These are phyloP conservation scores for Chiua virens DNA, from an alignment of 768 basidiomycete species.

Conservation along the genomic window DNA sequence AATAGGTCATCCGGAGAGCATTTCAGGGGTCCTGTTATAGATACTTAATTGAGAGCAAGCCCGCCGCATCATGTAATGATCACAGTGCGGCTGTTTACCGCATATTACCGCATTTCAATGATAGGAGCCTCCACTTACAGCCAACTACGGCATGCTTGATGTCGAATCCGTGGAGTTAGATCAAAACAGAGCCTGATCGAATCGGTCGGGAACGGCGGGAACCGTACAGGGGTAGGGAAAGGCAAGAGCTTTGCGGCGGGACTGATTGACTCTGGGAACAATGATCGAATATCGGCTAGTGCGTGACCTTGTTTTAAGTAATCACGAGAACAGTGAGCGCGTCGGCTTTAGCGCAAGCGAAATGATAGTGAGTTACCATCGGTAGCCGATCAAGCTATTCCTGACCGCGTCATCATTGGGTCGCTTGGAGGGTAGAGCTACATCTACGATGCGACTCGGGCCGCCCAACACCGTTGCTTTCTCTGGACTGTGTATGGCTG, in stretches of 20 bases:
- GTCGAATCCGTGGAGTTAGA: constrained; percentile 5
- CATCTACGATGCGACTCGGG: not conserved
- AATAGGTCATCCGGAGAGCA: not conserved
- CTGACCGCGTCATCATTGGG: not conserved
- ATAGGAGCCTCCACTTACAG: constrained; percentile 1
- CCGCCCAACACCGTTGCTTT: not conserved
- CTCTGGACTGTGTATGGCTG: not conserved
- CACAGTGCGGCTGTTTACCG: constrained; percentile 5
- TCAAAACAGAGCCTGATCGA: constrained; percentile 14
- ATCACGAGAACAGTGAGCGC: no score
- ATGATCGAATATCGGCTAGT: no score
- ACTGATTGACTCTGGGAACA: constrained; percentile 6
- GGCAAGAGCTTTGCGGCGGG: not conserved
- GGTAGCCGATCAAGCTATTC: not conserved
- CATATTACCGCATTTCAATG: constrained; percentile 1
- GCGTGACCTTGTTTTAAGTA: no score
- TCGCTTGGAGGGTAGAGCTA: not conserved
- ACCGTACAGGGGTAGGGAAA: not conserved
- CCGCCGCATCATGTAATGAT: constrained; percentile 2
- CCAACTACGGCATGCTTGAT: constrained; percentile 1
- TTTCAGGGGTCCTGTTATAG: not conserved
- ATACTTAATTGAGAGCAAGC: not conserved
- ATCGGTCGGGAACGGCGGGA: constrained; percentile 8
- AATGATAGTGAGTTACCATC: not conserved
- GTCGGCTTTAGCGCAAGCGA: not conserved